Evolutionary conservation across 352 stramenopile species (phyloP).

Genomic region (Phytopythium chamaehyphon): DNA sequence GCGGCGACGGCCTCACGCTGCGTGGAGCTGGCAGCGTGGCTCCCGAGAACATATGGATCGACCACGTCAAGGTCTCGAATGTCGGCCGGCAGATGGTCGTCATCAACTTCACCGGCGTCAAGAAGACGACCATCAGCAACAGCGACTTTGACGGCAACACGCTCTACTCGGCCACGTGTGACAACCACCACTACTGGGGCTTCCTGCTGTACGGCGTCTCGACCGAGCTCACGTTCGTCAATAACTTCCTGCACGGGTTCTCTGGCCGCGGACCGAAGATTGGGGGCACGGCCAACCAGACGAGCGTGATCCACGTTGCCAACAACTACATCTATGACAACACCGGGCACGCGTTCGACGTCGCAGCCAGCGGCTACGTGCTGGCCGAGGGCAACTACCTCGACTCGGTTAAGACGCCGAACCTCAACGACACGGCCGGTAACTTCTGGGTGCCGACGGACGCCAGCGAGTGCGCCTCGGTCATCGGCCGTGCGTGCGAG

Average conservation of each 20-base stretch:
- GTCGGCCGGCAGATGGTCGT: constrained; percentile 35
- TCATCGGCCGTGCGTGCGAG: constrained; percentile 14
- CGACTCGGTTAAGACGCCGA: constrained; percentile 13
- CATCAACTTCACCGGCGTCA: constrained; percentile 26
- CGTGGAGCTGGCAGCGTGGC: constrained; percentile 2
- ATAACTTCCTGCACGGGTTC: constrained; percentile 26
- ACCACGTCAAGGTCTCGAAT: constrained; percentile 25
- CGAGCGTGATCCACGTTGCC: constrained; percentile 19
- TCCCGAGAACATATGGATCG: constrained; percentile 26
- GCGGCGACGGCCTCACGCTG: constrained; percentile 16
- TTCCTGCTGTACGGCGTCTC: constrained; percentile 18
- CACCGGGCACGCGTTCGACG: constrained; percentile 14
- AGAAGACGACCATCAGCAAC: constrained; percentile 37
- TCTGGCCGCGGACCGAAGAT: constrained; percentile 38
- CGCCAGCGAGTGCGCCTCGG: constrained; percentile 9
- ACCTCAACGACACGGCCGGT: constrained; percentile 12
- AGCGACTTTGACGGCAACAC: constrained; percentile 31
- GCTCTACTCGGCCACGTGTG: constrained; percentile 21
- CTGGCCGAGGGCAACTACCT: constrained; percentile 23
- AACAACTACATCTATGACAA: constrained; percentile 24
- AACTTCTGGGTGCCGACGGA: constrained; percentile 17
- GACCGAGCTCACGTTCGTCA: constrained; percentile 25
- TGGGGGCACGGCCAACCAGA: constrained; percentile 14
- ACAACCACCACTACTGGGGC: constrained; percentile 42
- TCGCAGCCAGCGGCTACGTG: constrained; percentile 15